Conservation (phyloP, 148 eudicot genomes). For the Heliosperma pusillum region DNA sequence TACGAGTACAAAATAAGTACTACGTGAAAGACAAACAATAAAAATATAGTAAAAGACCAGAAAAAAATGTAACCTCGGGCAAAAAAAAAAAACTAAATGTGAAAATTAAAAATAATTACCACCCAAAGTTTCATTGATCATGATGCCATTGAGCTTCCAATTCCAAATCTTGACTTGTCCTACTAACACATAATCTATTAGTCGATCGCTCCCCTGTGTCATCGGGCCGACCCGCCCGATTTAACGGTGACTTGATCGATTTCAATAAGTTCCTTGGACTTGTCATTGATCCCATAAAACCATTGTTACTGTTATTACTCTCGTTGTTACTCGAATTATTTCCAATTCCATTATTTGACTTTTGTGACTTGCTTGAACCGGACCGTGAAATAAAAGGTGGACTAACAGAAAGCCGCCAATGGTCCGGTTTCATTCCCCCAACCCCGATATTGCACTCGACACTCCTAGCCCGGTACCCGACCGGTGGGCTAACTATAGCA, state of each 20-base stretch:
- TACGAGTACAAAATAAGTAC: not conserved
- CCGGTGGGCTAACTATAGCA: constrained; percentile 27
- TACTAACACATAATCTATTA: constrained; percentile 23
- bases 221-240: constrained; percentile 2
- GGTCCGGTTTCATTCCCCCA: constrained; percentile 7
- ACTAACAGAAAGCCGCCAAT: constrained; percentile 32
- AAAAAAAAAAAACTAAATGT: constrained; percentile 3
- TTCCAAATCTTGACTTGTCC: constrained; percentile 21
- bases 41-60: not conserved
- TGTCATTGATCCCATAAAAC: not conserved
- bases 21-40: not conserved
- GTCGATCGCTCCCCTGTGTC: constrained; percentile 32
- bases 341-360: not conserved
- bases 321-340: not conserved
- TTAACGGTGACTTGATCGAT: constrained; percentile 20
- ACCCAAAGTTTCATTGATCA: not conserved
- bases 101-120: not conserved
- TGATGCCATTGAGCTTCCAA: constrained; percentile 18
- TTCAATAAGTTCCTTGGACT: constrained; percentile 21
- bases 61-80: not conserved
- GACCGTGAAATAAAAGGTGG: constrained; percentile 34
- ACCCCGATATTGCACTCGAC: not conserved
- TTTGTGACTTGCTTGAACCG: constrained; percentile 19
- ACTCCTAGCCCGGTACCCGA: constrained; percentile 26
- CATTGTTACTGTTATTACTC: not conserved